phyloP scores from a whole-genome alignment of 805 yeast species.

The Saccharomycopsis olivae region DNA sequence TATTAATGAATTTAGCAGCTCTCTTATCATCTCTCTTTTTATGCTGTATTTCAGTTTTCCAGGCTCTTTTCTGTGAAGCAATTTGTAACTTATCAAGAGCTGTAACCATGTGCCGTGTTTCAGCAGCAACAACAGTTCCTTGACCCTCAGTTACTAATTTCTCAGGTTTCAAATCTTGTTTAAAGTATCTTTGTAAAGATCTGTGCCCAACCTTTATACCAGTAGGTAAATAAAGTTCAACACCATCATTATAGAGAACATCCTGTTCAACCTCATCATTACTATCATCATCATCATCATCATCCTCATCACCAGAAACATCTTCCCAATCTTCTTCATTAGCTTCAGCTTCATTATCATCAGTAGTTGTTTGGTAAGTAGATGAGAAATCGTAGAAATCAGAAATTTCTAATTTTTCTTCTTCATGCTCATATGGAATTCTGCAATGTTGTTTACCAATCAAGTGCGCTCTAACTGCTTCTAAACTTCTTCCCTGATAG shows the following conservation, averaged over 20 bases:
- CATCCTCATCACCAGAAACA: constrained; percentile 27
- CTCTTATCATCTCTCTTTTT: constrained; percentile 40
- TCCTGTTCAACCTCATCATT: constrained; percentile 26
- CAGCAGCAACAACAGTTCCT: constrained; percentile 81
- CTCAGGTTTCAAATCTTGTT: constrained; percentile 60
- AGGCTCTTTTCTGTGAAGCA: constrained; percentile 47
- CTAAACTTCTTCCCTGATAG: constrained; percentile 76
- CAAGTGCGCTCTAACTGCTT: constrained; percentile 91
- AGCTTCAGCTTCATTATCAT: constrained; percentile 30
- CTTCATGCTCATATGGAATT: constrained; percentile 79
- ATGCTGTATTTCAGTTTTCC: constrained; percentile 53
- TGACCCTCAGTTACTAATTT: constrained; percentile 58
- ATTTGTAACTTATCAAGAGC: constrained; percentile 35
- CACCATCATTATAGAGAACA: constrained; percentile 47
- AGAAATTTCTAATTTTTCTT: constrained; percentile 77
- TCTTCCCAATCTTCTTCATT: constrained; percentile 29
- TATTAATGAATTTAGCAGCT: constrained; percentile 70
- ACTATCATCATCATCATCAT: constrained; percentile 19
- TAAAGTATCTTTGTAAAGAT: constrained; percentile 66
- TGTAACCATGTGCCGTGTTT: constrained; percentile 42
- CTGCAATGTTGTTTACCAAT: constrained; percentile 73
- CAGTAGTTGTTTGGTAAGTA: constrained; percentile 37
- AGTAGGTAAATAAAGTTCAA: constrained; percentile 68
- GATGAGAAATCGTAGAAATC: constrained; percentile 85
- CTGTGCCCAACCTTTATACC: constrained; percentile 86